These are phyloP conservation scores for Lepidium africanum DNA, from an alignment of 345 rosid species.

Conservation along the genomic window DNA sequence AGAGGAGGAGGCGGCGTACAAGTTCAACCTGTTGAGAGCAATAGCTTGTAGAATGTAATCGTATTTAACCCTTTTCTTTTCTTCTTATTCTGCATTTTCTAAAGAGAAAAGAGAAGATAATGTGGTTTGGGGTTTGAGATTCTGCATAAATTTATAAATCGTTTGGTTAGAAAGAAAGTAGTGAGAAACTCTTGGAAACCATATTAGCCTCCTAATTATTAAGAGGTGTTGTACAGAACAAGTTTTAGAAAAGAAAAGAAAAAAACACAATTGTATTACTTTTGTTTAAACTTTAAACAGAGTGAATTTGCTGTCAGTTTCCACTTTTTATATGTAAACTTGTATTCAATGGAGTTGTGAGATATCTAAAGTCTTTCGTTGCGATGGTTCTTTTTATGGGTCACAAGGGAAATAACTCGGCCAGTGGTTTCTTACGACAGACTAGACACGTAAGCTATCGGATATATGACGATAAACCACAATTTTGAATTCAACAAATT, in stretches of 20 bases:
- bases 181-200: neutral
- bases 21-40: constrained; percentile 46
- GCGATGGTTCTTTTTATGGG: too few relatives aligned
- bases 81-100: constrained; percentile 10
- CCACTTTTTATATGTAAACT: neutral
- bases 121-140: constrained; percentile 18
- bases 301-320: neutral
- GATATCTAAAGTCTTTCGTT: too few relatives aligned
- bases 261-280: neutral
- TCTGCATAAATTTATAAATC: neutral
- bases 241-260: neutral
- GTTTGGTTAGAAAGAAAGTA: constrained; percentile 3
- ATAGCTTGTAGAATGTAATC: constrained; percentile 32
- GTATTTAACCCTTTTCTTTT: neutral
- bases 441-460: too few relatives aligned
- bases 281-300: neutral
- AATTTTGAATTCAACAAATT: neutral
- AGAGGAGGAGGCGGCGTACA: constrained; percentile 33
- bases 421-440: too few relatives aligned
- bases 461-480: too few relatives aligned
- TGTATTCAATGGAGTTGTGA: too few relatives aligned
- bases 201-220: constrained; percentile 3
- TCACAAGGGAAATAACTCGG: too few relatives aligned
- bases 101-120: constrained; percentile 10
- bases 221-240: constrained; percentile 23